phyloP scores from a whole-genome alignment of 139 green algal genomes.

The Dunaliella sp. region DNA sequence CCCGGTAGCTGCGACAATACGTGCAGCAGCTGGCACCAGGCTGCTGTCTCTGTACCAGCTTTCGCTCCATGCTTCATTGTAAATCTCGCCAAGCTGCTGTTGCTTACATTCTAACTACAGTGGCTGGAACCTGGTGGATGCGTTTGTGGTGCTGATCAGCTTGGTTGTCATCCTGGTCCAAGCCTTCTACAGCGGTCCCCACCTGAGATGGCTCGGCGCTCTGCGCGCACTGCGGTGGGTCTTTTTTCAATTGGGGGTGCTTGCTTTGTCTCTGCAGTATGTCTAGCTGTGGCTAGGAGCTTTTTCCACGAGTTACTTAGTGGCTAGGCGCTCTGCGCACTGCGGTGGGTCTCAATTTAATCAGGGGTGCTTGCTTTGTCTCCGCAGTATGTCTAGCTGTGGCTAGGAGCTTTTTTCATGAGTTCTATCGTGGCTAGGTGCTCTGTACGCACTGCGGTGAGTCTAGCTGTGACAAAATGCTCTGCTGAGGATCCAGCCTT shows the following conservation, averaged over 20 bases:
- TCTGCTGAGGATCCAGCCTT: too few relatives aligned
- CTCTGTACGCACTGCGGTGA: slow-evolving; percentile 52
- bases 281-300: too few relatives aligned
- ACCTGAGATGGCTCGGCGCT: slow-evolving; percentile 47
- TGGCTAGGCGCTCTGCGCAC: slow-evolving; percentile 58
- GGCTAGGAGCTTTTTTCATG: too few relatives aligned
- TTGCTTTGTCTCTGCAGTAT: too few relatives aligned
- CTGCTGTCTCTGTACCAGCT: too few relatives aligned
- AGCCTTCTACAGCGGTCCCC: background rate
- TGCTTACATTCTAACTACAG: too few relatives aligned
- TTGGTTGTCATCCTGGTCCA: slow-evolving; percentile 24
- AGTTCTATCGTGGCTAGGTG: slow-evolving; percentile 59
- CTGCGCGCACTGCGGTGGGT: slow-evolving; percentile 49
- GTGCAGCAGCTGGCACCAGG: too few relatives aligned
- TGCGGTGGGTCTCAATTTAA: slow-evolving; percentile 23
- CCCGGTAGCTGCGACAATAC: too few relatives aligned
- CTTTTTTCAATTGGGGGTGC: background rate
- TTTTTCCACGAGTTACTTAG: too few relatives aligned
- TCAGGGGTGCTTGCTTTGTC: background rate
- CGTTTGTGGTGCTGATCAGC: slow-evolving; percentile 18
- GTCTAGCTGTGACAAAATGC: background rate
- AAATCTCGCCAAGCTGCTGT: too few relatives aligned
- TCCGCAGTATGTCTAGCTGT: too few relatives aligned
- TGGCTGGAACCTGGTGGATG: slow-evolving; percentile 56
- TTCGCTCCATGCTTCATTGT: too few relatives aligned